A percentile compares a stretch with the other conserved stretches of the same genome.
Conservation (phyloP, 768 basidiomycete genomes). For the Hysterangium stoloniferum region DNA sequence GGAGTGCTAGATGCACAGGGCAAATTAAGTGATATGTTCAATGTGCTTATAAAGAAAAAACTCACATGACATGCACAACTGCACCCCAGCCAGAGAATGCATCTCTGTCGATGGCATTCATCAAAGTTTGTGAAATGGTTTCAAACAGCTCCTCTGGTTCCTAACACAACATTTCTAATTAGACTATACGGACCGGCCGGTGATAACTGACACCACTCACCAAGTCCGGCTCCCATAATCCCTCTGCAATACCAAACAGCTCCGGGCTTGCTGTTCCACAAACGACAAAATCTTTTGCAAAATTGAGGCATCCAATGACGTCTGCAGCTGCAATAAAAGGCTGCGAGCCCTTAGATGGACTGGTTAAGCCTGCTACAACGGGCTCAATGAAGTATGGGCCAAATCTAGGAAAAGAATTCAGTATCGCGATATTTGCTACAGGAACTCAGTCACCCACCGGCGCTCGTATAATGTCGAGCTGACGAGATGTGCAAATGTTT, state of each 20-base stretch:
- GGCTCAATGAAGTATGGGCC: slow-evolving; percentile 96
- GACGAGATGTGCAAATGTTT: slow-evolving; percentile 93
- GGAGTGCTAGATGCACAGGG: slow-evolving; percentile 27
- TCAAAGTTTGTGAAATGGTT: slow-evolving; percentile 91
- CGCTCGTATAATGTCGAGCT: slow-evolving; percentile 93
- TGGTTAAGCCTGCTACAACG: slow-evolving; percentile 78
- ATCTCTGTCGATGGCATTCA: slow-evolving; percentile 94
- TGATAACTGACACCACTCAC: slow-evolving; percentile 21
- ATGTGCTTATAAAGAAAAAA: slow-evolving; percentile 9
- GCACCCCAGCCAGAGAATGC: slow-evolving; percentile 97
- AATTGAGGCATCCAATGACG: slow-evolving; percentile 87
- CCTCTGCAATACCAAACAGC: slow-evolving; percentile 95
- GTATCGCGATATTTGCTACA: neutral
- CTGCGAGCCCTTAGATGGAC: slow-evolving; percentile 37
- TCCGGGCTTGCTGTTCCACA: slow-evolving; percentile 89
- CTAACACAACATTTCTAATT: slow-evolving; percentile 16
- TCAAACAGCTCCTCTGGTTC: slow-evolving; percentile 97
- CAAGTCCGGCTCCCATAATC: slow-evolving; percentile 96
- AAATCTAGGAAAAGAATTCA: slow-evolving; percentile 37
- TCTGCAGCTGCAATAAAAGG: slow-evolving; percentile 95
- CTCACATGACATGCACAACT: slow-evolving; percentile 92
- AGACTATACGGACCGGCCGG: no score
- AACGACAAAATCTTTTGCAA: slow-evolving; percentile 95
- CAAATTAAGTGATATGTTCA: neutral
- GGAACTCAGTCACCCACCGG: slow-evolving; percentile 32